Evolutionary conservation across 139 green algal species (phyloP), one percentile per base, ranked within the genome.

Genomic region (Deuterostichococcus epilithicus): DNA sequence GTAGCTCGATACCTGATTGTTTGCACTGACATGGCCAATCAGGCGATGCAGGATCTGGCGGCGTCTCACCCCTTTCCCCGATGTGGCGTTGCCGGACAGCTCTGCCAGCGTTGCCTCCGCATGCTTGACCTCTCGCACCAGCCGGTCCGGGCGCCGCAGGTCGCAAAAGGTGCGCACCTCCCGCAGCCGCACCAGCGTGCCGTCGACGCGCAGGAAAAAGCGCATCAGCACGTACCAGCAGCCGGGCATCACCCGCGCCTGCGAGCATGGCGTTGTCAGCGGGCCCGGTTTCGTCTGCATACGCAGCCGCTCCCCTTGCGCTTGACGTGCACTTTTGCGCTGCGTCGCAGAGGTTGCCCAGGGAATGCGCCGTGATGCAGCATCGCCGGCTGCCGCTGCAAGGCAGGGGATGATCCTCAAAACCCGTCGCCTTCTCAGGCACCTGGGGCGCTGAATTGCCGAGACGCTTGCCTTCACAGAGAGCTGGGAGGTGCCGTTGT

Each of bases 161-260:
- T 74, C 37, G 84, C 85, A 91, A 68, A 94, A 94, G 28, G 93
- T 66, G 2, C 94, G 78, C 20, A 90, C 89, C 77, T 97, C 94
- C 20, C 92, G 70, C 15, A 97, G 78, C 25, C 92, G 83, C 42
- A 97, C 86, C 74, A 94, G 77, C 37, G 80, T 81, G 8, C 85
- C 80, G 80, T 98, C 94, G n/a, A 98, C 92, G 13, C 93, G 80
- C 44, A 98, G 76, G 80, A 87, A 98, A 74, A 94, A 91, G 30
- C 92, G 82, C 79, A 96, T 72, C 77, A 97, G 84, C 76, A 97
- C 88, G 79, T 93, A 94, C 92, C 92, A 97, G 76, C 92, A 97
- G 35, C 77, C 83, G 1, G 92, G 92, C 93, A 97, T 92, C 18
- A 93, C 81, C 1, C 82, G 76, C 30, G 87, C 71, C 83, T 88